Base-by-base conservation (phyloP, 345 rosid species). In the Brassica nigra region DNA sequence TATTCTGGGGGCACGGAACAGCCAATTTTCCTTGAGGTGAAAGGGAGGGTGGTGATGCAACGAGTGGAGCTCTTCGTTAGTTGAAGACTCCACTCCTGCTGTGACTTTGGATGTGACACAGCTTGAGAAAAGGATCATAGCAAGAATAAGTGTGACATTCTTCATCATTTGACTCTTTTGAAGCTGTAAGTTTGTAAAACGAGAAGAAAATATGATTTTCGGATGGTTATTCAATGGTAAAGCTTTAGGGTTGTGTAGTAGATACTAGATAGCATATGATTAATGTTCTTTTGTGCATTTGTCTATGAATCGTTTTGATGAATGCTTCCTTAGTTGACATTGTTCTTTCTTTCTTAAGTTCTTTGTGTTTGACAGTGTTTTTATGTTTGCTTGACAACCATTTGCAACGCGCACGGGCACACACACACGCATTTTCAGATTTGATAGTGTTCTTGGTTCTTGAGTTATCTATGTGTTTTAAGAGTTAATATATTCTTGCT, bases 161-260 rank as follows among this genome's bases (percentile, higher is more conserved):
- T 59, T 79, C 82, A 79, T 72, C 27, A 27, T 70, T 49, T 68
- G 42, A 3, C 10, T 70, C 6, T 70, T 33, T 27, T 44, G 62
- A 34, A 37, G 52, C 1, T 14, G 7, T 28, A 37, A 37, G 44
- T 37, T 37, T 37, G 44, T 37, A 37, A 37, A 37, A 37, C 44
- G 2, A 37, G 44, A 7, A 33, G 37, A 33, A 33, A 33, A 33
- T 33, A 33, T 33, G 37, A 37, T 37, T 37, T 37, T 37, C 44
- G 44, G 44, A 37, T 37, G 44, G 44, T 37, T 37, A 37, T 37
- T 37, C 44, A 8, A 37, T 37, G 44, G 44, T 37, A 2, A 37
- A 37, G 10, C 44, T 9, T 37, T n/a, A n/a, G n/a, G n/a, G 64
- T 71, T 16, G 27, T 55, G 61, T 18, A 55, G 10, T 52, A 28